Percentiles rank a stretch among this genome's conserved stretches.
phyloP scores from a whole-genome alignment of 306 rosid genomes.

The Cucumis hystrix region DNA sequence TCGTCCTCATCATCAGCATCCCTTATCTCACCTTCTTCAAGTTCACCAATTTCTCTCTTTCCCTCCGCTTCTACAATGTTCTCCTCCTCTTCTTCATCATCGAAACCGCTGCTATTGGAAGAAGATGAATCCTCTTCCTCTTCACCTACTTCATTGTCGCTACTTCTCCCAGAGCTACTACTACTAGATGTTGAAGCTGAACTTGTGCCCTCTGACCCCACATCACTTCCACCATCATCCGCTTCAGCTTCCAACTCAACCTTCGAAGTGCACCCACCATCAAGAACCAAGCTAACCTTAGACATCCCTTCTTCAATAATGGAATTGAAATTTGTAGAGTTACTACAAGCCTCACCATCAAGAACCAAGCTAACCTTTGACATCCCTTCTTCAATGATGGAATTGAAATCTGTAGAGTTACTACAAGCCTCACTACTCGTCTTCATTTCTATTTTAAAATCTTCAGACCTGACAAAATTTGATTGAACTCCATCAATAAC shows the following conservation, averaged over 20 bases:
- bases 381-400: conserved; percentile 27
- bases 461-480: not conserved
- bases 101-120: not conserved
- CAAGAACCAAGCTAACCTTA: conserved; percentile 33
- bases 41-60: conserved; percentile 11
- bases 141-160: conserved; percentile 7
- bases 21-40: conserved; percentile 71
- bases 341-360: conserved; percentile 3
- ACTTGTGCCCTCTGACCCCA: conserved; percentile 25
- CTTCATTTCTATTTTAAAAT: not conserved
- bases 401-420: conserved; percentile 7
- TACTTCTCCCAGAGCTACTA: conserved; percentile 6
- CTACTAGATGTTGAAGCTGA: conserved; percentile 20
- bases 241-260: not conserved
- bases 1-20: conserved; percentile 16
- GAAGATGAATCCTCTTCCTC: not conserved
- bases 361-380: conserved; percentile 35
- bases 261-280: conserved; percentile 9
- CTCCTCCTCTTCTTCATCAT: conserved; percentile 4
- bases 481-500: not conserved
- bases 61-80: not conserved
- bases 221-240: conserved; percentile 22
- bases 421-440: conserved; percentile 8
- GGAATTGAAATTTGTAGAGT: conserved; percentile 9
- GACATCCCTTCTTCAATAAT: conserved; percentile 31